phyloP scores from a whole-genome alignment of 1,139 yeast genomes.

The Debaryomycetaceae sp. region DNA sequence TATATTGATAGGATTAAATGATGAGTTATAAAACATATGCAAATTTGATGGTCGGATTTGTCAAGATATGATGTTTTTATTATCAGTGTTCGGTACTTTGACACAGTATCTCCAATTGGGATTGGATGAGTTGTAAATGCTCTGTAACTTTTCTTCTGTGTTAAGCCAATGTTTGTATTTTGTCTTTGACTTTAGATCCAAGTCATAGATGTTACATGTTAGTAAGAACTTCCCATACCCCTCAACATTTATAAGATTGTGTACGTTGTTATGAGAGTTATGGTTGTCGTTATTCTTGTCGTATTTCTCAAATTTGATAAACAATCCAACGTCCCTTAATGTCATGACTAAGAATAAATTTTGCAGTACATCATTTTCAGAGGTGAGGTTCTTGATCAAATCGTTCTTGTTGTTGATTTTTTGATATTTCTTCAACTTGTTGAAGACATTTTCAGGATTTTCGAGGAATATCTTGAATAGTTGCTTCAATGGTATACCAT shows the following conservation, averaged over 20 bases:
- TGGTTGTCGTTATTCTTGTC: slow-evolving; percentile 27
- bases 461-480: slow-evolving; percentile 26
- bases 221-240: slow-evolving; percentile 27
- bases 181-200: slow-evolving; percentile 40
- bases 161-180: slow-evolving; percentile 44
- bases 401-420: slow-evolving; percentile 33
- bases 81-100: slow-evolving; percentile 1
- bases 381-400: slow-evolving; percentile 30
- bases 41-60: not conserved
- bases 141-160: slow-evolving; percentile 31
- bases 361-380: slow-evolving; percentile 41
- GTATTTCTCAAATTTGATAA: slow-evolving; percentile 39
- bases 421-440: slow-evolving; percentile 35
- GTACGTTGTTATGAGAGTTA: slow-evolving; percentile 32
- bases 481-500: slow-evolving; percentile 27
- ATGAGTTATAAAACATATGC: not conserved
- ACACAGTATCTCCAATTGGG: slow-evolving; percentile 36
- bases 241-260: slow-evolving; percentile 27
- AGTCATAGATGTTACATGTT: slow-evolving; percentile 41
- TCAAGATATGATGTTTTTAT: not conserved
- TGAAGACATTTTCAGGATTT: slow-evolving; percentile 35
- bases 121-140: slow-evolving; percentile 34
- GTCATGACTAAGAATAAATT: slow-evolving; percentile 50
- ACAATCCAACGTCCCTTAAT: slow-evolving; percentile 52
- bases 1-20: not conserved